These are phyloP conservation scores for Saccharomycopsis oosterbeekiorum DNA, from an alignment of 805 yeast genomes.

Conservation along the genomic window DNA sequence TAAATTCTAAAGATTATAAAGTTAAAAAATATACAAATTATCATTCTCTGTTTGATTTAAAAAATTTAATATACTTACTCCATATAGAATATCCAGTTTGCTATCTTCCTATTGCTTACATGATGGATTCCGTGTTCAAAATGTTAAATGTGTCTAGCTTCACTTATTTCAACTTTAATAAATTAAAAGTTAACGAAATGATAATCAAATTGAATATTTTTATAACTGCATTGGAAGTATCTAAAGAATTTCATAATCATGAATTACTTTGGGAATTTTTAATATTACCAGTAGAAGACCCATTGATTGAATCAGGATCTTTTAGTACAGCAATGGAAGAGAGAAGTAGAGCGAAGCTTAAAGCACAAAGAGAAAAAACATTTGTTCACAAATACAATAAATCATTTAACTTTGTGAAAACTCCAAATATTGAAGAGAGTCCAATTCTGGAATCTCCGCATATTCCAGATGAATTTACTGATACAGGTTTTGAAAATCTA, in stretches of 20 bases:
- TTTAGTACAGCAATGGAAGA: conserved; percentile 6
- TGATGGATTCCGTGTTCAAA: conserved; percentile 19
- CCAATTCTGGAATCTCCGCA: conserved; percentile 11
- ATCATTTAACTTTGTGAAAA: background rate
- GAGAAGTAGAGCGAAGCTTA: conserved; percentile 12
- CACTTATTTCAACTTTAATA: conserved; percentile 30
- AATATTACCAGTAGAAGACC: conserved; percentile 23
- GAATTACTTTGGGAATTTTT: conserved; percentile 37
- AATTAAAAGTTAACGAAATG: conserved; percentile 38
- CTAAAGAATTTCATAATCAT: conserved; percentile 27
- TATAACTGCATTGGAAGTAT: conserved; percentile 30
- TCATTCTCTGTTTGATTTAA: conserved; percentile 27
- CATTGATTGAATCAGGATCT: background rate
- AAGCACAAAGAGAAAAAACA: conserved; percentile 8
- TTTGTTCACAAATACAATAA: background rate
- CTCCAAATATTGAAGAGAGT: conserved; percentile 8
- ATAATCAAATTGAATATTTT: conserved; percentile 40
- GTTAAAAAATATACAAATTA: conserved; percentile 17
- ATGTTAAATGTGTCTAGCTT: conserved; percentile 22
- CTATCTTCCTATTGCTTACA: conserved; percentile 25
- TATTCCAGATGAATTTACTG: conserved; percentile 17
- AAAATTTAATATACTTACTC: conserved; percentile 27
- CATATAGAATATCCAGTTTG: conserved; percentile 29
- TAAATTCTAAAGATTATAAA: background rate
- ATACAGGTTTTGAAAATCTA: conserved; percentile 18